Evolutionary conservation across 768 basidiomycete species (phyloP).

Genomic region (Ramaria rubella): DNA sequence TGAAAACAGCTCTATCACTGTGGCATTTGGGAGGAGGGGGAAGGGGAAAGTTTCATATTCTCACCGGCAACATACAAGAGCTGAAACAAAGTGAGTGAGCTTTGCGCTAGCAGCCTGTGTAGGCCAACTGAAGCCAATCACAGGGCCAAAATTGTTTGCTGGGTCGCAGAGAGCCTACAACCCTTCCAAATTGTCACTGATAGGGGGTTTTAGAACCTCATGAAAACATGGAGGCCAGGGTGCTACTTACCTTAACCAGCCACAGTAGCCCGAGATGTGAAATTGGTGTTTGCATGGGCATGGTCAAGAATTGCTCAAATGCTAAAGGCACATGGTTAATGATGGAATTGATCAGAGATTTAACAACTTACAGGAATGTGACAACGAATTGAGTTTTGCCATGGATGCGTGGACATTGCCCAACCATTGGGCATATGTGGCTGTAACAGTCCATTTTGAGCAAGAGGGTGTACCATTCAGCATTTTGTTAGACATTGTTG

Average conservation of each 20-base stretch:
- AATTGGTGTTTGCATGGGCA: slow-evolving; percentile 21
- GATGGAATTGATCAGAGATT: neutral
- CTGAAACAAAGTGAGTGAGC: slow-evolving; percentile 19
- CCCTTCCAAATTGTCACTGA: slow-evolving; percentile 33
- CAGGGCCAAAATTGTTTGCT: slow-evolving; percentile 29
- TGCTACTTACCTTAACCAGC: slow-evolving; percentile 28
- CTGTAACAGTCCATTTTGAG: slow-evolving; percentile 29
- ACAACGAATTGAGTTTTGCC: slow-evolving; percentile 26
- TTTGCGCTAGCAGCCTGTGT: neutral
- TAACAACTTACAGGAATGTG: slow-evolving; percentile 20
- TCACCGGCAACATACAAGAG: slow-evolving; percentile 18
- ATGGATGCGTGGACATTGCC: slow-evolving; percentile 35
- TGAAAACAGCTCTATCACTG: slow-evolving; percentile 20
- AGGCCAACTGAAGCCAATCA: slow-evolving; percentile 2
- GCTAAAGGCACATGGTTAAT: slow-evolving; percentile 17
- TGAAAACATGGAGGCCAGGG: slow-evolving; percentile 24
- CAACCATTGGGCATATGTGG: slow-evolving; percentile 29
- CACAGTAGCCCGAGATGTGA: slow-evolving; percentile 29
- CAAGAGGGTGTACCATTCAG: slow-evolving; percentile 21
- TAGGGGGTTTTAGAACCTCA: slow-evolving; percentile 24
- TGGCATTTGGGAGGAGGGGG: slow-evolving; percentile 22
- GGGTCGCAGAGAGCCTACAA: slow-evolving; percentile 28
- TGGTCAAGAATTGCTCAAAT: slow-evolving; percentile 21
- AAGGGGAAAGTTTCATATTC: slow-evolving; percentile 29
- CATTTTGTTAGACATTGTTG: slow-evolving; percentile 32